These are phyloP conservation scores for Alternaria ventricosa DNA, from an alignment of 2,329 filamentous ascomycete species.

Conservation along the genomic window DNA sequence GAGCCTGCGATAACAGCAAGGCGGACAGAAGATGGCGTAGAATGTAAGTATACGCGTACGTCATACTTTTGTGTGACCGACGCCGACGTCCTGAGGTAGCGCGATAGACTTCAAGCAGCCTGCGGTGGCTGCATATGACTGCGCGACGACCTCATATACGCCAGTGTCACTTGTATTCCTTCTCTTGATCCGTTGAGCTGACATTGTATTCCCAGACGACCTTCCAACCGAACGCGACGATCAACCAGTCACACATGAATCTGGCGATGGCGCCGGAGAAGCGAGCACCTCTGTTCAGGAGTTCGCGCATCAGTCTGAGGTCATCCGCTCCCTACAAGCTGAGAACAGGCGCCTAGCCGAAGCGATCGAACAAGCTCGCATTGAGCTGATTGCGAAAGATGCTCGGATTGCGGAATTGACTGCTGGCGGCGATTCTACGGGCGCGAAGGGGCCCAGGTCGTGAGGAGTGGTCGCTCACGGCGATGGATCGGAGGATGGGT, in stretches of 20 bases:
- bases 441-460: not conserved
- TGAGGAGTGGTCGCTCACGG: not conserved
- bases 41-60: not conserved
- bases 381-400: not conserved
- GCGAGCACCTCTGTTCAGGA: not conserved
- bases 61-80: not conserved
- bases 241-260: not conserved
- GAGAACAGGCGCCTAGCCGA: not conserved
- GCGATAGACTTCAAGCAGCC: not conserved
- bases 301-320: not conserved
- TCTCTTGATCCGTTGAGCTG: not conserved
- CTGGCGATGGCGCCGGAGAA: not conserved
- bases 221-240: not conserved
- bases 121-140: not conserved
- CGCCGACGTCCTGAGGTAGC: not conserved
- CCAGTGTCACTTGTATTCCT: not conserved
- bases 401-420: not conserved
- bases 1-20: not conserved
- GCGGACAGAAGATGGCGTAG: not conserved
- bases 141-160: not conserved
- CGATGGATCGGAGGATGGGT: not conserved
- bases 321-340: fast-evolving
- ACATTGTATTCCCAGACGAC: not conserved
- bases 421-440: not conserved
- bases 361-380: not conserved